Evolutionary conservation across 1,284 basidiomycete genomes (phyloP), one percentile per base, ranked within the genome.

Genomic region (Peniophora sp.): DNA sequence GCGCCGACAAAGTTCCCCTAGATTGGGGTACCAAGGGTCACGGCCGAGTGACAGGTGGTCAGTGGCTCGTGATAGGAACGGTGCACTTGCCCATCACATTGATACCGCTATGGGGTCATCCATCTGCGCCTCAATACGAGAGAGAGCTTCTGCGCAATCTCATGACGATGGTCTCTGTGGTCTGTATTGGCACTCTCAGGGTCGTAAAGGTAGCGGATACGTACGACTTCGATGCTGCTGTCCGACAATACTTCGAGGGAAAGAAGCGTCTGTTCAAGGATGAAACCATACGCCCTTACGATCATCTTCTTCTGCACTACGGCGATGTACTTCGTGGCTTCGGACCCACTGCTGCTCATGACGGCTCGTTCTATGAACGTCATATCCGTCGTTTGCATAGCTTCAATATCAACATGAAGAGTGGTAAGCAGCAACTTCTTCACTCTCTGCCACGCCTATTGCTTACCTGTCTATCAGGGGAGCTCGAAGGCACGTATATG

Each of bases 251-350:
- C 47, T 48, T 65, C 8, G 17, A 11, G 2, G 49, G 39, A 1
- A 48, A 62, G 9, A 51, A 37, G 3, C 36, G 27, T 0, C 56
- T 69, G 0, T 70, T 62, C 56, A 58, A 57, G 6, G 54, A 61
- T 27, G 49, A 55, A n/a, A 45, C 48, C 1, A 24, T 69, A 1
- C 53, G 52, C 14, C 64, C 67, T 2, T 63, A 60, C 35, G 66
- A 71, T 14, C 71, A 73, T 47, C 55, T 59, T 6, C 49, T 62
- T 0, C 52, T 68, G 10, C 71, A 73, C 36, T 60, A 71, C 11
- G 60, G 57, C 1, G 55, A 64, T 10, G 61, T 64, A 43, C 52
- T 70, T 0, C 14, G 50, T 1, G 50, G 55, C 1, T 72, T 68
- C 48, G 37, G 37, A 6, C 37, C 37, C 5, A 8, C 37, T 20